These are phyloP conservation scores for Lasiodiplodia theobromae DNA, from an alignment of 2,329 filamentous ascomycete species.

Conservation along the genomic window DNA sequence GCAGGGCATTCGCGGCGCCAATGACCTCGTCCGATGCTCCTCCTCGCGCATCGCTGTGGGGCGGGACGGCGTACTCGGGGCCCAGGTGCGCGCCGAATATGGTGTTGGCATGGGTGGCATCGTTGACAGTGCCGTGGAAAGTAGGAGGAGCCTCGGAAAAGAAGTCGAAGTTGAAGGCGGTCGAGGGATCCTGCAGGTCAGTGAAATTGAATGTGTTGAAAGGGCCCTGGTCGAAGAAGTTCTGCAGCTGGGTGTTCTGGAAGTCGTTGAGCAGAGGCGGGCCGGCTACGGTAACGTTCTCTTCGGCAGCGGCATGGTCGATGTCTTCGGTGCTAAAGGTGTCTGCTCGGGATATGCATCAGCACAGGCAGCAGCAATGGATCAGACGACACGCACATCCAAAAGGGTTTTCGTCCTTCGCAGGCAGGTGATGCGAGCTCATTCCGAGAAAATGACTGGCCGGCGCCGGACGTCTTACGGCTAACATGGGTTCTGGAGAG, in stretches of 20 bases:
- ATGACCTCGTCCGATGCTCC: constrained; percentile 26
- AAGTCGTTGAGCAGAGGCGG: constrained; percentile 26
- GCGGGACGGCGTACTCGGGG: neutral
- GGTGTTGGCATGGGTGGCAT: constrained; percentile 4
- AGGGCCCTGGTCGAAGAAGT: constrained; percentile 30
- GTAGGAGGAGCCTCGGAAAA: constrained; percentile 16
- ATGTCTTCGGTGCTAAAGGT: constrained; percentile 25
- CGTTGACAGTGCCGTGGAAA: constrained; percentile 24
- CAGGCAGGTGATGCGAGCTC: constrained; percentile 28
- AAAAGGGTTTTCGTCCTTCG: constrained; percentile 28
- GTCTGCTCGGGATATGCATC: neutral
- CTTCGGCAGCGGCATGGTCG: constrained; percentile 27
- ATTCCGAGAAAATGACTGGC: constrained; percentile 30
- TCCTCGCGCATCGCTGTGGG: neutral
- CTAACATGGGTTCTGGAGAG: constrained; percentile 25
- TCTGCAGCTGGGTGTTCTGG: constrained; percentile 26
- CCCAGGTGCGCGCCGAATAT: constrained; percentile 4
- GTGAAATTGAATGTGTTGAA: constrained; percentile 25
- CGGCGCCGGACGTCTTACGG: constrained; percentile 21
- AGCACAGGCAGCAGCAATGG: constrained; percentile 1
- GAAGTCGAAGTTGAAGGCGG: constrained; percentile 5
- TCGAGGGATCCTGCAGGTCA: constrained; percentile 13
- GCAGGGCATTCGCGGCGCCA: constrained; percentile 26
- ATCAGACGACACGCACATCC: constrained; percentile 27
- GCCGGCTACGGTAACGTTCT: constrained; percentile 25